Percentiles rank a stretch among this genome's conserved stretches.
Evolutionary conservation across 106 monocot genomes (phyloP).

Genomic region (Phalaenopsis aphrodite): DNA sequence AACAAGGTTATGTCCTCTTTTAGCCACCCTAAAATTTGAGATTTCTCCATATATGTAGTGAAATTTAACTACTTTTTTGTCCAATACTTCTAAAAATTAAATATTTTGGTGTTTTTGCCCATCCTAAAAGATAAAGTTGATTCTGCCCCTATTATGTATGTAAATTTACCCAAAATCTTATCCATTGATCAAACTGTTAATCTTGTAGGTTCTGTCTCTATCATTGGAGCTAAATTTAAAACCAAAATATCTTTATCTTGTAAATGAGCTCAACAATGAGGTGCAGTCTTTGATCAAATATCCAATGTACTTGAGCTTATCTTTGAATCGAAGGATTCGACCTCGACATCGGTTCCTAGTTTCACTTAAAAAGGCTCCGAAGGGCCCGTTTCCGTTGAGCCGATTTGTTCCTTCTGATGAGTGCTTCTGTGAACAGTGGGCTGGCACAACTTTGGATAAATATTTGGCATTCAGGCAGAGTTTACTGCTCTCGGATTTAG

Average conservation of each 20-base stretch:
- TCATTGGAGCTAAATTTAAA: conserved; percentile 85
- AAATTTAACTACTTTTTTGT: no score
- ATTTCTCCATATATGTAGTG: no score
- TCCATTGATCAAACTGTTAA: background rate
- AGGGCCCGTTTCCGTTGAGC: conserved; percentile 93
- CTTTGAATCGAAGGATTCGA: conserved; percentile 86
- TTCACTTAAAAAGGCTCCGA: conserved; percentile 83
- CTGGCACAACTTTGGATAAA: conserved; percentile 77
- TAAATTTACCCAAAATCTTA: no score
- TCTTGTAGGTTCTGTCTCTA: conserved; percentile 72
- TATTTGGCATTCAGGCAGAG: conserved; percentile 72
- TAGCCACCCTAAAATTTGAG: no score
- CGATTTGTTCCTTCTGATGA: conserved; percentile 83
- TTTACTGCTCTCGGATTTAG: conserved; percentile 48
- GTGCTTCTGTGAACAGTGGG: conserved; percentile 84
- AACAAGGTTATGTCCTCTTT: no score
- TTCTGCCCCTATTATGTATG: no score
- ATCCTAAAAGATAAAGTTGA: no score
- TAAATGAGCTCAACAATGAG: conserved; percentile 88
- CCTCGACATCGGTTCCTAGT: conserved; percentile 85
- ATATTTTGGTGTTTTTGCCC: no score
- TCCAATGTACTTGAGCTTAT: conserved; percentile 92
- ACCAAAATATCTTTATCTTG: conserved; percentile 91
- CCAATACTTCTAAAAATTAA: no score
- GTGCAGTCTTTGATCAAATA: conserved; percentile 85